Evolutionary conservation across 2,329 filamentous ascomycete species (phyloP).

Genomic region (Pestalotiopsis sp.): DNA sequence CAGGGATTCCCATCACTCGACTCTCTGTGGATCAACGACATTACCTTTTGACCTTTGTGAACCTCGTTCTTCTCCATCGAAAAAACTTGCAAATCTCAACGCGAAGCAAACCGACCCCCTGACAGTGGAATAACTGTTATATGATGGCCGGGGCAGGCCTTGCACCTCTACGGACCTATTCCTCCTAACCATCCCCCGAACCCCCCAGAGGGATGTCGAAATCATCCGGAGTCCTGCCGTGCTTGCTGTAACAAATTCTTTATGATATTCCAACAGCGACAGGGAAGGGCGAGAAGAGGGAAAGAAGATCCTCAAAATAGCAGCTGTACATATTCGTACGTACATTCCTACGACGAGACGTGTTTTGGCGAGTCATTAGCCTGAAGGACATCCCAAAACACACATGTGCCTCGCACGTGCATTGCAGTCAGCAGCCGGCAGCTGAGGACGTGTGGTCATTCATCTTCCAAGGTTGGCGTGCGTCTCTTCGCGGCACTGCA

Average conservation of each 20-base stretch:
- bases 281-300: background rate
- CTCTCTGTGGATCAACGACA: background rate
- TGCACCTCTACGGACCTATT: background rate
- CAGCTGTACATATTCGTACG: background rate
- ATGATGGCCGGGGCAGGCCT: background rate
- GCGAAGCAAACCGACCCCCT: background rate
- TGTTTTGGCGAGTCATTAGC: background rate
- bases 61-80: background rate
- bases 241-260: too few species aligned
- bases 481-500: background rate
- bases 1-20: background rate
- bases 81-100: background rate
- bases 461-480: background rate
- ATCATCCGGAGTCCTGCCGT: too few species aligned
- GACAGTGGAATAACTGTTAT: background rate
- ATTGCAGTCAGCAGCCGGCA: background rate
- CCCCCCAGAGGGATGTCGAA: background rate
- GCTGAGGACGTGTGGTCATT: background rate
- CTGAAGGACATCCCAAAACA: background rate
- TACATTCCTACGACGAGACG: background rate
- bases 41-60: background rate
- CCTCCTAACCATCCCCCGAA: background rate
- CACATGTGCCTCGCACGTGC: background rate
- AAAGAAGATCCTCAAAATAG: background rate
- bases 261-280: background rate